These are phyloP conservation scores for Cyclotella distinguenda DNA, from an alignment of 108 stramenopile species.

Conservation along the genomic window DNA sequence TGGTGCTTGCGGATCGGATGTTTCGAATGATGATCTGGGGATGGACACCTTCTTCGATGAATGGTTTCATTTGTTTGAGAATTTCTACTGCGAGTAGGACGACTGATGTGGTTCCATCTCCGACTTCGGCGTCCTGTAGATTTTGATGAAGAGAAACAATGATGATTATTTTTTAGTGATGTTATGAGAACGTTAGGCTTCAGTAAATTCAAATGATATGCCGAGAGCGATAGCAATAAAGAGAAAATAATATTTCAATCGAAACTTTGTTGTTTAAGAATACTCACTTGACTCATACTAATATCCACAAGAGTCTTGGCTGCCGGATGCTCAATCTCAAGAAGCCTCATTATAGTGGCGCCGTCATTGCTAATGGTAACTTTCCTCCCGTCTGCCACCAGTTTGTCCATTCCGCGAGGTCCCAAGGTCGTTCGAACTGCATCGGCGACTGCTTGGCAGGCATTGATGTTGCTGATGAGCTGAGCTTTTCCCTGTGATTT, in stretches of 20 bases:
- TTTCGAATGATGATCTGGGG: slow-evolving; percentile 90
- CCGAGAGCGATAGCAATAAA: not conserved
- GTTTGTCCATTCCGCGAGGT: slow-evolving; percentile 99
- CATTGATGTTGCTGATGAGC: slow-evolving; percentile 98
- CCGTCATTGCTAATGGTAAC: slow-evolving; percentile 99
- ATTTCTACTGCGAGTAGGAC: slow-evolving; percentile 95
- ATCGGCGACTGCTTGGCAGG: slow-evolving; percentile 96
- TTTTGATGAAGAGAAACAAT: not conserved
- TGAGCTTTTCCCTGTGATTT: slow-evolving; percentile 95
- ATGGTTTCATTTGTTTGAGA: slow-evolving; percentile 92
- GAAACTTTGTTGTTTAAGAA: not conserved
- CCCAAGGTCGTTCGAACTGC: slow-evolving; percentile 96
- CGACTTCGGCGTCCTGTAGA: slow-evolving; percentile 91
- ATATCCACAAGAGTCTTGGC: slow-evolving; percentile 98
- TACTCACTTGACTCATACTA: slow-evolving; percentile 85
- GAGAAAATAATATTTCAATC: not conserved
- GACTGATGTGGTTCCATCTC: slow-evolving; percentile 98
- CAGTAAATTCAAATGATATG: not conserved
- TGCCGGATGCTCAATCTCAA: slow-evolving; percentile 99
- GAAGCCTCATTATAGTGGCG: slow-evolving; percentile 96
- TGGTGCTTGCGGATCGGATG: slow-evolving; percentile 65
- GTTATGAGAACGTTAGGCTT: too few species aligned
- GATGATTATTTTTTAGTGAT: too few species aligned
- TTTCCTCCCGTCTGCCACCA: slow-evolving; percentile 83
- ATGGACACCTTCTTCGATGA: slow-evolving; percentile 98